These are phyloP conservation scores for Crithidia sp. DNA, from an alignment of 208 protist genomes.

Conservation along the genomic window DNA sequence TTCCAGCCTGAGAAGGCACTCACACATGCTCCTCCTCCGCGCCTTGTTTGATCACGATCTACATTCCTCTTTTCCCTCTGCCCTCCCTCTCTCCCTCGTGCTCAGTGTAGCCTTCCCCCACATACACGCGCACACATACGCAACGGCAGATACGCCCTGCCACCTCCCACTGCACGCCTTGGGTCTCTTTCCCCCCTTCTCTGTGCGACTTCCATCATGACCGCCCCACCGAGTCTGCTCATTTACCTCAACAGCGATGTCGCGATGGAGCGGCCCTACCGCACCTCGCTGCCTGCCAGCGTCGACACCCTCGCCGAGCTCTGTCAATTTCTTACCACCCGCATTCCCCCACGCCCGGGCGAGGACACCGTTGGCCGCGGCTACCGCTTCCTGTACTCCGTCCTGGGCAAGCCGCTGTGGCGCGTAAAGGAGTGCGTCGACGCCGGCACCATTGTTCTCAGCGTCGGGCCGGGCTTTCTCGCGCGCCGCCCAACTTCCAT, in stretches of 20 bases:
- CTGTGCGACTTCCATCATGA: background rate
- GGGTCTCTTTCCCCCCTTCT: slow-evolving; percentile 4
- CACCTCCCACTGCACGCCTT: no score
- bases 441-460: slow-evolving; percentile 59
- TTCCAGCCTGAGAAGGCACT: no score
- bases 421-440: slow-evolving; percentile 73
- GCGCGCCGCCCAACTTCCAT: slow-evolving; percentile 26
- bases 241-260: slow-evolving; percentile 76
- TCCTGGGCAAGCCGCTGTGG: slow-evolving; percentile 72
- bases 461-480: slow-evolving; percentile 63
- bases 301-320: slow-evolving; percentile 75
- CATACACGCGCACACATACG: no score
- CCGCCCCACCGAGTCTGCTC: slow-evolving; percentile 18
- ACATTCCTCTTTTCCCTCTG: background rate
- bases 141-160: no score
- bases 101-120: no score
- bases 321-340: slow-evolving; percentile 49
- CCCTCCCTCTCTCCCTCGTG: slow-evolving; percentile 4
- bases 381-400: slow-evolving; percentile 79
- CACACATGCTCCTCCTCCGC: no score
- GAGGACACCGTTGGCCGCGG: slow-evolving; percentile 36
- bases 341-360: slow-evolving; percentile 39
- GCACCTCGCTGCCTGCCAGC: slow-evolving; percentile 35
- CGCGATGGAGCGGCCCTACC: slow-evolving; percentile 46
- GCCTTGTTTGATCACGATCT: no score